Percentiles rank a stretch among this genome's conserved stretches.
phyloP scores from a whole-genome alignment of 768 basidiomycete species.

The Agrocybe chaxingu region DNA sequence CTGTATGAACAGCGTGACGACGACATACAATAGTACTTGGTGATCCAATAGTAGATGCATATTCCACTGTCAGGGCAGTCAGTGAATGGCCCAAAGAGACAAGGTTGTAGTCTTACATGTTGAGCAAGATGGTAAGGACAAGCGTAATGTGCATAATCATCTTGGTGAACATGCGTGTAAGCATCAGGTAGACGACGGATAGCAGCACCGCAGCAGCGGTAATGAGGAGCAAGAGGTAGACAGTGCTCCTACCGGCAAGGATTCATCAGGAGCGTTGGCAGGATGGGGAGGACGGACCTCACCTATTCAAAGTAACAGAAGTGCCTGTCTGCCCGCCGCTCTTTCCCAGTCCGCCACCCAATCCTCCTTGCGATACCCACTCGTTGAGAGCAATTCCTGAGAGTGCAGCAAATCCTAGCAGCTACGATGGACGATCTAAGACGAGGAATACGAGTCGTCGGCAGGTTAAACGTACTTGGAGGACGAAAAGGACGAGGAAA shows the following conservation, averaged over 20 bases:
- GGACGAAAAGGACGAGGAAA: constrained; percentile 68
- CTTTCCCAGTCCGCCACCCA: constrained; percentile 70
- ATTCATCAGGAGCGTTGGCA: neutral
- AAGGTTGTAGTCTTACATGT: constrained; percentile 48
- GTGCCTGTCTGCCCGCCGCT: constrained; percentile 56
- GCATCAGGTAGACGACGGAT: constrained; percentile 63
- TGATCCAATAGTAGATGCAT: constrained; percentile 73
- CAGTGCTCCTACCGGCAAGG: constrained; percentile 52
- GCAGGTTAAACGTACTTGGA: constrained; percentile 43
- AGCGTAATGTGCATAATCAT: constrained; percentile 77
- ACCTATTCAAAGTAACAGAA: constrained; percentile 65
- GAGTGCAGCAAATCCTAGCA: constrained; percentile 65
- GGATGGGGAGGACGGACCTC: constrained; percentile 16
- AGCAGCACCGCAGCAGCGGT: constrained; percentile 66
- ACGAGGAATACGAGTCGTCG: neutral
- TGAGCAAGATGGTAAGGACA: constrained; percentile 56
- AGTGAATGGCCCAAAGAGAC: neutral
- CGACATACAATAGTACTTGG: constrained; percentile 61
- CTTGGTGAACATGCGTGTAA: constrained; percentile 70
- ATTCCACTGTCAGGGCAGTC: constrained; percentile 46
- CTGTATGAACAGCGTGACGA: too few species aligned
- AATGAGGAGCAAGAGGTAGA: constrained; percentile 73
- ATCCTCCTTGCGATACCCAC: constrained; percentile 62
- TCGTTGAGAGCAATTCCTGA: constrained; percentile 62
- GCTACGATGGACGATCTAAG: constrained; percentile 28